Evolutionary conservation across 164 flowering plant species (phyloP).

Genomic region (Platanus orientalis): DNA sequence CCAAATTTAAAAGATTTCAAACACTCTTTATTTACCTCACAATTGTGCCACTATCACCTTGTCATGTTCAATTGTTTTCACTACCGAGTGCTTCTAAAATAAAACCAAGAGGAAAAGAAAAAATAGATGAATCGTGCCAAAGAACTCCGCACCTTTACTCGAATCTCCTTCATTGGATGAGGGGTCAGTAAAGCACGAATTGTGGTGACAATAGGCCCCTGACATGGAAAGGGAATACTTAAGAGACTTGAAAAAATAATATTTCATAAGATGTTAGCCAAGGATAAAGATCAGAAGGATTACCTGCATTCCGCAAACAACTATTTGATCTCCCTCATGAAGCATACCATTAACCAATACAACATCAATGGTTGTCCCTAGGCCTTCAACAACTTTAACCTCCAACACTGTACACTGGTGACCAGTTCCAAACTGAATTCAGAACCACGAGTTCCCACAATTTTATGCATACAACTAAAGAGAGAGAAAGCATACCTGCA

Average conservation of each 20-base stretch:
- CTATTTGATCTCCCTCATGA: constrained; percentile 96
- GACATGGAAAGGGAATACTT: constrained; percentile 6
- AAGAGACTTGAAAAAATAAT: not conserved
- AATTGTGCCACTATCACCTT: not conserved
- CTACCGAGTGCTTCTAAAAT: not conserved
- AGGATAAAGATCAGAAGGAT: constrained; percentile 12
- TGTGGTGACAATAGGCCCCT: constrained; percentile 92
- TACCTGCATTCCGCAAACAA: constrained; percentile 97
- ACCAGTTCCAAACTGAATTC: constrained; percentile 8
- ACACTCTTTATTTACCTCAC: not conserved
- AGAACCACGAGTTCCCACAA: not conserved
- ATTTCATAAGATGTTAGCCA: not conserved
- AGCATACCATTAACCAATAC: constrained; percentile 94
- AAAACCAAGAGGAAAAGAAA: not conserved
- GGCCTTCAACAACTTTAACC: constrained; percentile 97
- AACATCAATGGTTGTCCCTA: constrained; percentile 98
- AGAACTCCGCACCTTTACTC: constrained; percentile 67
- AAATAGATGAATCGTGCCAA: not conserved
- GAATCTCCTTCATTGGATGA: constrained; percentile 97
- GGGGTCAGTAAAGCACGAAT: constrained; percentile 94
- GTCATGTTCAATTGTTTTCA: not conserved
- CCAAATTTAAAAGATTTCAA: no score
- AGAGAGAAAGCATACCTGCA: constrained; percentile 51
- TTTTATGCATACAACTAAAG: not conserved
- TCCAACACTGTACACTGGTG: constrained; percentile 96